These are phyloP conservation scores for Xylaria sp. DNA, from an alignment of 2,329 filamentous ascomycete genomes.

Conservation along the genomic window DNA sequence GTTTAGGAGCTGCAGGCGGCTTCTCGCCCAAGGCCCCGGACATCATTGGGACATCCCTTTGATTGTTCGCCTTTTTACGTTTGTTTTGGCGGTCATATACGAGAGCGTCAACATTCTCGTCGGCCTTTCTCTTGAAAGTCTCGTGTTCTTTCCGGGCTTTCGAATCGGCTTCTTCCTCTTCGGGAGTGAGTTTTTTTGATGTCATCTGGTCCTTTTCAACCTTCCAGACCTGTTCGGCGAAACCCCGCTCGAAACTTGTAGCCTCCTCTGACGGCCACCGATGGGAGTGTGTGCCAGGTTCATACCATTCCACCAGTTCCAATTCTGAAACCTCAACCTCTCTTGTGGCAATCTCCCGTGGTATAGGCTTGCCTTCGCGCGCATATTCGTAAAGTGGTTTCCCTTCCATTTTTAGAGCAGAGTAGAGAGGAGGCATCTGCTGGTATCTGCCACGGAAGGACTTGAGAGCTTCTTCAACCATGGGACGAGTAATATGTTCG, in stretches of 20 bases:
- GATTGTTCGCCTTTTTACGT: slow-evolving; percentile 49
- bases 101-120: slow-evolving; percentile 67
- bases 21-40: slow-evolving; percentile 66
- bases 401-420: slow-evolving; percentile 90
- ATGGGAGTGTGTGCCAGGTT: slow-evolving; percentile 82
- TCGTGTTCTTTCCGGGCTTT: slow-evolving; percentile 67
- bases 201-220: slow-evolving; percentile 67
- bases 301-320: slow-evolving; percentile 85
- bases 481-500: slow-evolving; percentile 81
- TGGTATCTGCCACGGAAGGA: slow-evolving; percentile 84
- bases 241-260: slow-evolving; percentile 76
- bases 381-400: slow-evolving; percentile 98
- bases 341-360: slow-evolving; percentile 83
- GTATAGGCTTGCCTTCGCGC: slow-evolving; percentile 85
- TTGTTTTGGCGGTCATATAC: slow-evolving; percentile 62
- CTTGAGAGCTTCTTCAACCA: slow-evolving; percentile 79
- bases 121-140: slow-evolving; percentile 67
- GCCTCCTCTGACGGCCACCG: slow-evolving; percentile 85
- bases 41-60: slow-evolving; percentile 61
- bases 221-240: slow-evolving; percentile 78
- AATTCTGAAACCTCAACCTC: slow-evolving; percentile 81
- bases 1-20: slow-evolving; percentile 55
- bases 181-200: slow-evolving; percentile 61
- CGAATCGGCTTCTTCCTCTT: slow-evolving; percentile 66
- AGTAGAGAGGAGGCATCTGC: slow-evolving; percentile 93